Base-by-base conservation (phyloP, 345 rosid genomes). In the Eucalyptus microcorys region DNA sequence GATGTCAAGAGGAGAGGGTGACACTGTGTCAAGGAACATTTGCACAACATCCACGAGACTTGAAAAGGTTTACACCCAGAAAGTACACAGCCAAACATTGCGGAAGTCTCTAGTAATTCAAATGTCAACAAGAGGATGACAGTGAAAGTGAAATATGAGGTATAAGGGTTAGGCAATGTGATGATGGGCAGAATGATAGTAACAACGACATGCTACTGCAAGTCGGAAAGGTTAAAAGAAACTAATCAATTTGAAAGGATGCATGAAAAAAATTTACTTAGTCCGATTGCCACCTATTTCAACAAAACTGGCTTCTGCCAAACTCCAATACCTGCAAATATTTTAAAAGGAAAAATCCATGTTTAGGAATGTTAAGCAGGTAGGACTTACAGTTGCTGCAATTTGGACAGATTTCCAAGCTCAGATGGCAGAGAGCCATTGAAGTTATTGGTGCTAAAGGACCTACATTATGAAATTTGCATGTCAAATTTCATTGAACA, bases 21-120 rank as follows among this genome's bases (percentile, higher is more conserved):
- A 16, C 4, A 5, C 45, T 0, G 11, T 2, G 81, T 66, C 21
- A 32, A 0, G 26, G 43, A 34, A 34, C 81, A 17, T 37, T 71
- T 34, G 3, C 81, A 71, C 81, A 17, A 37, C 81, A 71, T 34
- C 53, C 49, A 34, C 4, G 81, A 34, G 34, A 55, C 4, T 87
- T 32, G 49, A 21, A 10, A 21, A 37, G 24, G 4, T 61, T 24
- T 47, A 43, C 80, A 71, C 26, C 81, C 14, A 71, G 43, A 71
- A 34, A 71, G 26, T 19, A 2, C 45, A 71, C 43, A 34, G 14
- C 80, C 80, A 34, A 68, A 34, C 24, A 68, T 19, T 68, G 80
- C 0, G 6, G 2, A 26, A 34, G 80, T 68, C 43, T 8, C 13
- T 34, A 34, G 80, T 17, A 68, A 4, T 68, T 34, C 2, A 68